Evolutionary conservation across 225 moss, liverwort and hornwort genomes (phyloP).

Genomic region (Thuidium tamariscinum): DNA sequence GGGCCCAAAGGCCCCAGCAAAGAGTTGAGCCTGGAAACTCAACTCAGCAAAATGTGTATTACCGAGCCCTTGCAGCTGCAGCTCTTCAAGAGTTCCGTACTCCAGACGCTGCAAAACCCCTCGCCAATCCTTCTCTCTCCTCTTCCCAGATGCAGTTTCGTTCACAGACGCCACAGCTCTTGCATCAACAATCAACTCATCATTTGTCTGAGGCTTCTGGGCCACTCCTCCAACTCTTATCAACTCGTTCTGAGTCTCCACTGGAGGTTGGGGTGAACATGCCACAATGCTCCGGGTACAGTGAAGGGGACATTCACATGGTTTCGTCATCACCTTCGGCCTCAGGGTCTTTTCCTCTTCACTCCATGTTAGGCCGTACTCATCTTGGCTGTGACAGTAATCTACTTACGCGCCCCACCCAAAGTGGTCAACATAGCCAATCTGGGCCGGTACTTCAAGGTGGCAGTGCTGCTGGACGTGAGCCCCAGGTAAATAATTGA

Average conservation of each 20-base stretch:
- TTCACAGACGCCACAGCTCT: slow-evolving; percentile 24
- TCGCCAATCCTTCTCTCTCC: slow-evolving; percentile 28
- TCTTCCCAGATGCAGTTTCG: slow-evolving; percentile 34
- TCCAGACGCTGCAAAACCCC: slow-evolving; percentile 47
- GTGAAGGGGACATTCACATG: slow-evolving; percentile 67
- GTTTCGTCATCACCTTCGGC: slow-evolving; percentile 46
- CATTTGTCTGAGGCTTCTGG: slow-evolving; percentile 43
- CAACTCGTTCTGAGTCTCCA: slow-evolving; percentile 63
- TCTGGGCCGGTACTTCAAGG: slow-evolving; percentile 27
- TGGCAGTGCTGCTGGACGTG: slow-evolving; percentile 31
- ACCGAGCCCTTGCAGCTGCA: slow-evolving; percentile 72
- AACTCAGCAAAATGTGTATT: slow-evolving; percentile 46
- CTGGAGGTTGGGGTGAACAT: slow-evolving; percentile 33
- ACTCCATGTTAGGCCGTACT: slow-evolving; percentile 55
- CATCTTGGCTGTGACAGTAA: slow-evolving; percentile 46
- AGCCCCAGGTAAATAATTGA: slow-evolving; percentile 39
- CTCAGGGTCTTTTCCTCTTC: slow-evolving; percentile 55
- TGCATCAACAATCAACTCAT: slow-evolving; percentile 14
- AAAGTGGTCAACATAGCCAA: slow-evolving; percentile 30
- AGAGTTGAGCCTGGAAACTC: slow-evolving; percentile 9
- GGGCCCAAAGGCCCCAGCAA: slow-evolving; percentile 26
- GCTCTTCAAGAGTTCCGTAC: slow-evolving; percentile 68
- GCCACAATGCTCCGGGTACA: slow-evolving; percentile 47
- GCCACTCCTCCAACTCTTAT: slow-evolving; percentile 62
- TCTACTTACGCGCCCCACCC: slow-evolving; percentile 40